Percentiles rank a stretch among this genome's conserved stretches.
Conservation (phyloP, 2,329 filamentous ascomycete genomes). For the Fusarium incarnatum region DNA sequence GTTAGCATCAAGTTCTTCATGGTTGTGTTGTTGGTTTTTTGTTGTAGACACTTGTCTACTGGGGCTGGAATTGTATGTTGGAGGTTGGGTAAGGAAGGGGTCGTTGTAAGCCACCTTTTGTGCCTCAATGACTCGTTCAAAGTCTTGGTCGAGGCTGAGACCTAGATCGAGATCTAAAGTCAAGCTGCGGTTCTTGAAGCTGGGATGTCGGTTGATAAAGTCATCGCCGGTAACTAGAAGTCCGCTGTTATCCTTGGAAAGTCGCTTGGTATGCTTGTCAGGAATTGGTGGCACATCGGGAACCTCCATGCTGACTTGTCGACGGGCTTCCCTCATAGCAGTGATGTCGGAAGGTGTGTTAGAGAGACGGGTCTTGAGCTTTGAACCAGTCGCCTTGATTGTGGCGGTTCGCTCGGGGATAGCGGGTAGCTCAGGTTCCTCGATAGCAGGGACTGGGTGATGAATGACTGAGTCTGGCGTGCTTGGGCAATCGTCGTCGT, state of each 20-base stretch:
- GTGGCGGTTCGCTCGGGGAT: constrained; percentile 88
- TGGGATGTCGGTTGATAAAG: constrained; percentile 72
- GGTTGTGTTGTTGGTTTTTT: constrained; percentile 14
- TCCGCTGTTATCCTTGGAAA: constrained; percentile 61
- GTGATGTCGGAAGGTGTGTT: constrained; percentile 86
- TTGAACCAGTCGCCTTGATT: constrained; percentile 87
- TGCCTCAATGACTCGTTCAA: constrained; percentile 92
- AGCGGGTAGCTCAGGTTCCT: constrained; percentile 60
- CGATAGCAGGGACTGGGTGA: constrained; percentile 67
- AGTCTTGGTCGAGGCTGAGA: constrained; percentile 89
- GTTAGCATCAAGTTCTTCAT: constrained; percentile 68
- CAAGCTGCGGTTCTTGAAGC: constrained; percentile 84
- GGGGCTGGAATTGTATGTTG: constrained; percentile 39
- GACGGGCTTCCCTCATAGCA: constrained; percentile 86
- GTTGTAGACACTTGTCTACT: constrained; percentile 61
- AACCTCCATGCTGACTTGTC: constrained; percentile 83
- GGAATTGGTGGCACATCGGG: constrained; percentile 71
- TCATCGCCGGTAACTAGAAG: constrained; percentile 53
- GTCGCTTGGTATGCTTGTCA: constrained; percentile 67
- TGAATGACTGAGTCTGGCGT: constrained; percentile 94
- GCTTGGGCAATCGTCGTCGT: constrained; percentile 68
- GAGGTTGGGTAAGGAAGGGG: constrained; percentile 39
- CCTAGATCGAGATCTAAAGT: constrained; percentile 85
- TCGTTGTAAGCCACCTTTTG: constrained; percentile 81
- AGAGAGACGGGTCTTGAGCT: constrained; percentile 88